Evolutionary conservation across 495 filamentous ascomycete genomes (phyloP), one percentile per base, ranked within the genome.

Genomic region (Talaromyces adpressus): DNA sequence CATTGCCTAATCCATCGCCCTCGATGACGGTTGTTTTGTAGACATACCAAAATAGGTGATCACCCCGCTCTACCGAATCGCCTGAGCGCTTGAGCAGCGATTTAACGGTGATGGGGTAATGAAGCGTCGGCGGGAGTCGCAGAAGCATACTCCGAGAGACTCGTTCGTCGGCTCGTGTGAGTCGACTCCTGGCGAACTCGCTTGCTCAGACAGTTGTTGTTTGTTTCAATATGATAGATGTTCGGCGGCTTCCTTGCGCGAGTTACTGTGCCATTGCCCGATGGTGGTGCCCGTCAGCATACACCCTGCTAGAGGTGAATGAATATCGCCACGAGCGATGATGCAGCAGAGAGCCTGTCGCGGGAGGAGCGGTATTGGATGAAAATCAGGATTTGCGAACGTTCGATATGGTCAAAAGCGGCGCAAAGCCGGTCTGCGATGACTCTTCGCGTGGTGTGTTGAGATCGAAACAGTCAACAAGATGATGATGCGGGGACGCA

Each of bases 31-130:
- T 84, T 41, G 82, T 87, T 79, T 88, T 85, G 76, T 93, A 98
- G 34, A 83, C 83, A 83, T 97, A 98, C 69, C 87, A 83, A 67
- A 98, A 85, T 39, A 98, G 75, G 2, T 88, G 79, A 63, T 90
- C 88, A 72, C 89, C 83, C 73, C 87, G 87, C 67, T 86, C 78
- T 71, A 99, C 82, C 70, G 81, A 72, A 66, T 96, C 90, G 72
- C 87, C 87, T 6, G 85, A 84, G 68, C 82, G 72, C 75, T 92
- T 92, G 34, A 92, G 85, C 65, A 98, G 81, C 73, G 90, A 87
- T 68, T 86, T 91, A 75, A 99, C 89, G 69, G 91, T 97, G 79
- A 98, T 93, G 64, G 94, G 94, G 76, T 97, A 99, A 74, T 90
- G 90, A 58, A 98, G 83, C 66, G 78, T 77, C 57, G 72, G 61